Conservation (phyloP, 352 stramenopile species). For the Globisporangium takayamanum region DNA sequence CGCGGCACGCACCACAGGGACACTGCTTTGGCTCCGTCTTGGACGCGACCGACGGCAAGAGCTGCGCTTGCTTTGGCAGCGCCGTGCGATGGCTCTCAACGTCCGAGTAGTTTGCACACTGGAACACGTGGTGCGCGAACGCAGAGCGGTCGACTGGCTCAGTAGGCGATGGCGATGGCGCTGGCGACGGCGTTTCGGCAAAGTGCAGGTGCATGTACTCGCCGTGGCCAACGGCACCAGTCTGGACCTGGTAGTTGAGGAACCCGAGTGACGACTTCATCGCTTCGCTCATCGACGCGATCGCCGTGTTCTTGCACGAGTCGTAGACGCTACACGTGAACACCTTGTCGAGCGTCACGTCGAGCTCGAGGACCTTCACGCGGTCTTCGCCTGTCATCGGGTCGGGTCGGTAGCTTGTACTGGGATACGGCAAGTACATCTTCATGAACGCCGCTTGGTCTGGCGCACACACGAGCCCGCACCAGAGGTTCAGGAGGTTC, state of each 20-base stretch:
- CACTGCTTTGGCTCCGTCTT: conserved; percentile 51
- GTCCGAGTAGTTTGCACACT: conserved; percentile 77
- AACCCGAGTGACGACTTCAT: conserved; percentile 85
- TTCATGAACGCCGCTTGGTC: conserved; percentile 67
- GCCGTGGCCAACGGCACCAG: conserved; percentile 80
- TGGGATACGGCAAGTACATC: conserved; percentile 59
- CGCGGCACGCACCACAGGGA: conserved; percentile 62
- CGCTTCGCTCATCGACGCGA: conserved; percentile 56
- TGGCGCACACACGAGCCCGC: conserved; percentile 77
- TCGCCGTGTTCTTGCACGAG: conserved; percentile 82
- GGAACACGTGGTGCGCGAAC: conserved; percentile 53
- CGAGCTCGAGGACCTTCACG: conserved; percentile 75
- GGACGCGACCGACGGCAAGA: conserved; percentile 61
- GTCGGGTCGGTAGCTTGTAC: conserved; percentile 60
- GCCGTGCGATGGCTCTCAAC: conserved; percentile 19
- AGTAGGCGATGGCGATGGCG: too few relatives aligned
- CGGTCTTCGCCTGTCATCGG: conserved; percentile 66
- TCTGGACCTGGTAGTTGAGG: conserved; percentile 88
- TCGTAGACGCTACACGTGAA: conserved; percentile 79
- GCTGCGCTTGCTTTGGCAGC: conserved; percentile 59
- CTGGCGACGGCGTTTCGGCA: conserved; percentile 8
- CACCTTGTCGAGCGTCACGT: conserved; percentile 64
- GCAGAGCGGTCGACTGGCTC: conserved; percentile 8
- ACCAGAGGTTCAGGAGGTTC: conserved; percentile 87
- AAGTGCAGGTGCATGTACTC: conserved; percentile 83